Conservation (phyloP, 331 rosid species). For the Dryas integrifolia region DNA sequence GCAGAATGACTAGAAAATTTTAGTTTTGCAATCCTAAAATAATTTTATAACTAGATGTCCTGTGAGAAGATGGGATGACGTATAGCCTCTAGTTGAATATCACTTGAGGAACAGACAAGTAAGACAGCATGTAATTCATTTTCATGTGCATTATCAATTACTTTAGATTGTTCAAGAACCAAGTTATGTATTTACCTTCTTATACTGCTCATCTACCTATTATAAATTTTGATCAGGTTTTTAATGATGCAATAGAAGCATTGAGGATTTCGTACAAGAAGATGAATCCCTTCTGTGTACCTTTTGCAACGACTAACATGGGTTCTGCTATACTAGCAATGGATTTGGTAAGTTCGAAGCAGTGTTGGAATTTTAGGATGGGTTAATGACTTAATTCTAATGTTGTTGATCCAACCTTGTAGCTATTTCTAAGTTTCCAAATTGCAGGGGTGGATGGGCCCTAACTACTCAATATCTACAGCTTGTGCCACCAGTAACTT, state of each 20-base stretch:
- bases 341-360: conserved; percentile 30
- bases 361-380: background rate
- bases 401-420: background rate
- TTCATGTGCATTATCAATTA: background rate
- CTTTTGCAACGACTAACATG: conserved; percentile 31
- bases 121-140: background rate
- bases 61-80: too few relatives aligned
- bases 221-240: conserved; percentile 11
- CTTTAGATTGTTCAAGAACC: background rate
- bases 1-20: background rate
- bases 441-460: conserved; percentile 42
- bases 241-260: conserved; percentile 30
- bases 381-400: background rate
- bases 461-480: conserved; percentile 37
- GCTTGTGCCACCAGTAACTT: conserved; percentile 35
- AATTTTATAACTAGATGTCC: too few relatives aligned
- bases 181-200: background rate
- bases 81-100: background rate
- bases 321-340: conserved; percentile 36
- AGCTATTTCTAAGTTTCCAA: background rate
- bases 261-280: conserved; percentile 33
- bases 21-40: background rate
- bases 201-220: background rate
- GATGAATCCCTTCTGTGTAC: conserved; percentile 35
- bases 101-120: background rate